Percentiles rank a stretch among this genome's conserved stretches.
Conservation (phyloP, 2,329 filamentous ascomycete species). For the Alternaria burnsii region DNA sequence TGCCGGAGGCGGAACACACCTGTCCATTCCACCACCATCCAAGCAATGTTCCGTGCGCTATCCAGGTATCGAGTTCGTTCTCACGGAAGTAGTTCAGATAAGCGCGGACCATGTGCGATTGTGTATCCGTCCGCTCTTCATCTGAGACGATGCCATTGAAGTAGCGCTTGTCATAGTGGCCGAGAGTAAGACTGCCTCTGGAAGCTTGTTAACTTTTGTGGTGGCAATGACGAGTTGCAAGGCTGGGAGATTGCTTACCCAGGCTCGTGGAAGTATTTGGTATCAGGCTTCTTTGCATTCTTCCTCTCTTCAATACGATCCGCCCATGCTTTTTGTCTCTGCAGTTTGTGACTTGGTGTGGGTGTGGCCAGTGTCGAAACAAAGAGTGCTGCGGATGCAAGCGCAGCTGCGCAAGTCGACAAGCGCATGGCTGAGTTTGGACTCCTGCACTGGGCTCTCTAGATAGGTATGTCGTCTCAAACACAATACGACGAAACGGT, state of each 20-base stretch:
- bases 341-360: slow-evolving; percentile 4
- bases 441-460: not conserved
- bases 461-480: slow-evolving; percentile 1
- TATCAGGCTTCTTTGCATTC: slow-evolving; percentile 13
- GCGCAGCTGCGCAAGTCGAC: slow-evolving; percentile 29
- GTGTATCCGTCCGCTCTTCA: slow-evolving; percentile 69
- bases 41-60: slow-evolving; percentile 83
- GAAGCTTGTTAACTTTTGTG: slow-evolving; percentile 16
- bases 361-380: slow-evolving; percentile 33
- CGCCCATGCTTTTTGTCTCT: not conserved
- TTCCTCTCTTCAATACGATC: not conserved
- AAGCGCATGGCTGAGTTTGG: slow-evolving; percentile 35
- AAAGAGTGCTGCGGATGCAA: slow-evolving; percentile 34
- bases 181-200: slow-evolving; percentile 62
- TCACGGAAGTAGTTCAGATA: slow-evolving; percentile 74
- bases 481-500: not conserved
- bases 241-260: slow-evolving; percentile 37
- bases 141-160: slow-evolving; percentile 71
- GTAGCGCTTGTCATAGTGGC: slow-evolving; percentile 79
- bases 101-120: slow-evolving; percentile 75
- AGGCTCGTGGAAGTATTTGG: slow-evolving; percentile 52
- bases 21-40: slow-evolving; percentile 89
- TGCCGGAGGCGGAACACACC: slow-evolving; percentile 46
- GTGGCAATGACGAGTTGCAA: not conserved
- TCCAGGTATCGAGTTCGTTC: slow-evolving; percentile 79